Conservation (phyloP, 108 stramenopile species). For the Skeletonema menzelii region DNA sequence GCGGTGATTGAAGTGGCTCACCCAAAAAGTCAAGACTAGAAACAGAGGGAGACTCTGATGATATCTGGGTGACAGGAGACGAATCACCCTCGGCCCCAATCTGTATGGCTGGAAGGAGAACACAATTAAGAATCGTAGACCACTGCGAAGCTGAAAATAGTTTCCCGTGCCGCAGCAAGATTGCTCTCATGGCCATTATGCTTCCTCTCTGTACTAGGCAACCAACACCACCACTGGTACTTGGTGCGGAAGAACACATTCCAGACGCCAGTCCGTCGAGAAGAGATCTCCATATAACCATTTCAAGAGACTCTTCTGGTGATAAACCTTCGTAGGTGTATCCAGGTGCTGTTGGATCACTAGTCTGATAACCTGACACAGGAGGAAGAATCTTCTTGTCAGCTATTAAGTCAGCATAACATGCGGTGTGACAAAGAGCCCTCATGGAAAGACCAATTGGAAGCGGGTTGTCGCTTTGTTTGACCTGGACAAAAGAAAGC, state of each 20-base stretch:
- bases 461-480: slow-evolving; percentile 49
- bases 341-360: slow-evolving; percentile 50
- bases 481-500: slow-evolving; percentile 67
- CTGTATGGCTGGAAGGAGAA: slow-evolving; percentile 73
- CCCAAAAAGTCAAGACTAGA: slow-evolving; percentile 82
- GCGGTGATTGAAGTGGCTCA: slow-evolving; percentile 66
- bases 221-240: slow-evolving; percentile 73
- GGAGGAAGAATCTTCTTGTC: slow-evolving; percentile 69
- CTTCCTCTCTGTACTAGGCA: slow-evolving; percentile 86
- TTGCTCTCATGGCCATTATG: slow-evolving; percentile 74
- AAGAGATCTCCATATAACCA: slow-evolving; percentile 84
- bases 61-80: slow-evolving; percentile 66
- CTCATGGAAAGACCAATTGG: slow-evolving; percentile 84
- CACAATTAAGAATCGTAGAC: slow-evolving; percentile 56
- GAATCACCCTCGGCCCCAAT: slow-evolving; percentile 65
- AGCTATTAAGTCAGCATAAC: slow-evolving; percentile 86
- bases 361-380: slow-evolving; percentile 46
- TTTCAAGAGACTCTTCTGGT: slow-evolving; percentile 71
- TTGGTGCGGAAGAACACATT: slow-evolving; percentile 54
- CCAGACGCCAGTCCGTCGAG: slow-evolving; percentile 83
- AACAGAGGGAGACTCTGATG: slow-evolving; percentile 81
- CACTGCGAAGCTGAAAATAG: slow-evolving; percentile 68
- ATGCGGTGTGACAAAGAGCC: slow-evolving; percentile 87
- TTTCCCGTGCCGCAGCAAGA: slow-evolving; percentile 80
- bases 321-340: slow-evolving; percentile 75